Evolutionary conservation across 2,329 filamentous ascomycete genomes (phyloP), one percentile per base, ranked within the genome.

Genomic region (Xylaria sp.): DNA sequence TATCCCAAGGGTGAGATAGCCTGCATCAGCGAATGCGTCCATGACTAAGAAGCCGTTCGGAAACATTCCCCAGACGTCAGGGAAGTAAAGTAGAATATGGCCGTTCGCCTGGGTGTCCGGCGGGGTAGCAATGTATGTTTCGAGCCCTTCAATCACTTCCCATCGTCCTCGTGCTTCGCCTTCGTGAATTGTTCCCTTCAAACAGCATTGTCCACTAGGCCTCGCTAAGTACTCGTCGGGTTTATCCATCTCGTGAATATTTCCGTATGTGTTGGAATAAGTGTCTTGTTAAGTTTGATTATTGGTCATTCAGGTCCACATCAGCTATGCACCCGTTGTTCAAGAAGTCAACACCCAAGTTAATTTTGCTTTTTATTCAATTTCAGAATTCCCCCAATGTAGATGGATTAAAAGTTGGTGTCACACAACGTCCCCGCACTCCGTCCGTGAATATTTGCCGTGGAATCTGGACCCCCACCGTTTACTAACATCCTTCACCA

Each of bases 11-110:
- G 81, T 79, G 9, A 78, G 70, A 70, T 83, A 85, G 1, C 83
- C 83, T 8, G 80, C 79, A 65, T 83, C 80, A 12, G 82, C 82
- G 69, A 84, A 84, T 1, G 73, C 82, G 72, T 85, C 83, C 82
- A 85, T 84, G 46, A 84, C 72, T n/a, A 84, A 76, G 28, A 81
- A 73, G 0, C 78, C 80, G 58, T 85, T 85, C 12, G 74, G 78
- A 68, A 80, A 83, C 70, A 85, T 77, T 10, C 83, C 83, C 76
- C 78, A 83, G 4, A 84, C 80, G 66, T 84, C 83, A 0, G 83
- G 82, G 72, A 83, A 84, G 74, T 83, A 85, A 3, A 85, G 74
- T 5, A 85, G 62, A 39, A 84, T 74, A 67, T 84, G 74, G 0
- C 82, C 82, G 28, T 74, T 75, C 1, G 31, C 61, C 37, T 64